Base-by-base conservation (phyloP, 768 basidiomycete genomes). In the Collybia sordida region DNA sequence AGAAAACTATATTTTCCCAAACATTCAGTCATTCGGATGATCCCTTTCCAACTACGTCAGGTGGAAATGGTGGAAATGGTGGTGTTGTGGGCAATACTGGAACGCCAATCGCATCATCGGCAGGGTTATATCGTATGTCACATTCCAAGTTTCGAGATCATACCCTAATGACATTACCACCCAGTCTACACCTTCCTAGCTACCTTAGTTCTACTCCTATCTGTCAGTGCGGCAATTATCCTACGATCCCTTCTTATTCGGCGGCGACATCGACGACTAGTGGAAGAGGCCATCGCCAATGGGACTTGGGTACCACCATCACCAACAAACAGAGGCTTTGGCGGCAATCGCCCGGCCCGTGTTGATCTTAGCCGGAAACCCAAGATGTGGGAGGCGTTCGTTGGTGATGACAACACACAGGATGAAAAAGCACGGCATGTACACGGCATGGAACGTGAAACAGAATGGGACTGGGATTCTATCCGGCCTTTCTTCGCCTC, bases 211-310 rank as follows among this genome's bases (percentile, higher is more conserved):
- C 78, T 87, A 18, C 78, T 88, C 17, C 75, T 88, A 19, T 72
- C 74, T 35, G 80, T 88, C n/a, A 85, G 84, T 7, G 78, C 78
- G 2, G 83, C 83, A 11, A 85, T 88, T 60, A 78, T 88, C 52
- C 55, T 79, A 40, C 82, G 86, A 28, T 86, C 83, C 18, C 74
- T 86, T 50, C 53, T 86, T 35, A 72, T 87, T n/a, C 76, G 86
- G 2, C 67, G 83, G 12, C 77, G 86, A 3, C 81, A 83, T 49
- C 75, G 80, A 15, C 74, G 72, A 5, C 61, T 82, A 58, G 69
- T 86, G 25, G 82, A 80, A 45, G 82, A 86, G 52, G 84, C 83
- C 15, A 85, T 86, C 54, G 71, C 77, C 19, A 80, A 82, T 50
- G 85, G 85, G 7, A 82, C 83, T 6, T 85, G 81, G 77, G 52